Evolutionary conservation across 495 filamentous ascomycete genomes (phyloP), one percentile per base, ranked within the genome.

Genomic region (Elasticomyces elasticus): DNA sequence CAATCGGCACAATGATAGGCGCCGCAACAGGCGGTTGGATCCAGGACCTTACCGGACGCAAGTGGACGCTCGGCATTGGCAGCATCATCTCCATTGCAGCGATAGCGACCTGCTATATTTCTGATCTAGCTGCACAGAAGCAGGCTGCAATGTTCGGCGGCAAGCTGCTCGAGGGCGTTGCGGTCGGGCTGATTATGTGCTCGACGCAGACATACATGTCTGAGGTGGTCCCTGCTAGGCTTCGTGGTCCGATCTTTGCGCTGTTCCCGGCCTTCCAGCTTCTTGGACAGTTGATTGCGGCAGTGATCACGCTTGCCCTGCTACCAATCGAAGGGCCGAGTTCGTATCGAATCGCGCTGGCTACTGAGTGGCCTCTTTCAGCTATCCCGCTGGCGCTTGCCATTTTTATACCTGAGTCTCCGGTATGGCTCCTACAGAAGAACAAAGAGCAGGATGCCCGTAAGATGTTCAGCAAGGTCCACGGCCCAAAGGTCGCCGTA

Each of bases 141-240:
- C 57, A 54, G 13, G 52, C 41, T 23, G 49, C 42, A 22, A 54
- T 60, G 49, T 48, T 60, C 15, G 53, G 42, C 2, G 61, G 56
- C 15, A 60, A 60, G 46, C 50, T 63, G 7, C 5, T 74, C 20
- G 71, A 74, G 46, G 74, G 74, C 1, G 53, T 66, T 35, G 68
- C 67, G 2, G 68, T 74, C 19, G 71, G 73, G 1, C 67, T 71
- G 33, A 52, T 73, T 25, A 66, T 72, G 52, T 69, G 66, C 30
- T 65, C 69, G 2, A 63, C 67, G 12, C 70, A 74, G 56, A 75
- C 74, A 0, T 75, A 76, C 54, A 69, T 75, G 64, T 74, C 72
- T 0, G 74, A 76, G 45, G 62, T 72, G 7, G 56, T 74, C 12
- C 71, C 72, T 0, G 51, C 67, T 6, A 47, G 57, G 0, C 62